phyloP scores from a whole-genome alignment of 345 rosid species.

The Leavenworthia alabamica region DNA sequence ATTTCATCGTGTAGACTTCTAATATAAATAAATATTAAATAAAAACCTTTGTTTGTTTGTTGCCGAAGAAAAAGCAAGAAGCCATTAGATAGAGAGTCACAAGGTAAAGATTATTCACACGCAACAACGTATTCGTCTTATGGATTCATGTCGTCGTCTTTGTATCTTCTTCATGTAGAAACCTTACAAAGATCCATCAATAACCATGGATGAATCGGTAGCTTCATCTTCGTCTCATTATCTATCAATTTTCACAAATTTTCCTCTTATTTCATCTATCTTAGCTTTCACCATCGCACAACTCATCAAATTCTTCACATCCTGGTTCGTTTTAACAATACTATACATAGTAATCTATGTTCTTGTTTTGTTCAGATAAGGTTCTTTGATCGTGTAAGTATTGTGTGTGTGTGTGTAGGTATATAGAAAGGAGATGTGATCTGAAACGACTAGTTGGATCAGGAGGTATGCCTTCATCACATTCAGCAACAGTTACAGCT shows the following conservation, averaged over 20 bases:
- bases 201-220: slow-evolving; percentile 33
- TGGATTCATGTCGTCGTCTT: slow-evolving; percentile 13
- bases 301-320: slow-evolving; percentile 53
- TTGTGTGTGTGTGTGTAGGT: slow-evolving; percentile 41
- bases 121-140: background rate
- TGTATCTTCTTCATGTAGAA: background rate
- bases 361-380: background rate
- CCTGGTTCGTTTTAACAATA: slow-evolving; percentile 41
- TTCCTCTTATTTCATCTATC: slow-evolving; percentile 58
- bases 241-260: slow-evolving; percentile 42
- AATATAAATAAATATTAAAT: background rate
- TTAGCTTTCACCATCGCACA: slow-evolving; percentile 61
- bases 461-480: slow-evolving; percentile 97
- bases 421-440: slow-evolving; percentile 64
- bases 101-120: background rate
- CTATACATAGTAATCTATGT: background rate
- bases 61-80: slow-evolving; percentile 13
- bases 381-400: slow-evolving; percentile 19
- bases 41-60: background rate
- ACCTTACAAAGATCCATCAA: background rate
- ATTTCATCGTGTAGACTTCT: background rate
- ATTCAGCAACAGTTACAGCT: slow-evolving; percentile 76
- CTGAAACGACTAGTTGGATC: slow-evolving; percentile 69
- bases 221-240: slow-evolving; percentile 26
- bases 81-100: background rate